Evolutionary conservation across 306 rosid genomes (phyloP).

Genomic region (Glycine soja): DNA sequence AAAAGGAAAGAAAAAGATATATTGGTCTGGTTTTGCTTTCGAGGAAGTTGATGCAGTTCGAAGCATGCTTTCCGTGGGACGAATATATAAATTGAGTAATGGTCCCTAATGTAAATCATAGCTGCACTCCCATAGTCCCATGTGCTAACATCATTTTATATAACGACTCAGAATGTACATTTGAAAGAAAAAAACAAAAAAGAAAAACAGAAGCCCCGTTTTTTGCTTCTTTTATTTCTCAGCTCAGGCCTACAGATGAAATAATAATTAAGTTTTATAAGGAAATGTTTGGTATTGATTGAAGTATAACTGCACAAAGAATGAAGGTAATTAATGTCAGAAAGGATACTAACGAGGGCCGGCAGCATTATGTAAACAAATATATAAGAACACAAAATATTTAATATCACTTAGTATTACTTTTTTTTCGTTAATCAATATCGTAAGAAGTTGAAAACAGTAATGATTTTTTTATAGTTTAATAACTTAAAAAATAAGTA

Average conservation of each 20-base stretch:
- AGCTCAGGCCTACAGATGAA: not conserved
- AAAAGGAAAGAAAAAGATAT: not conserved
- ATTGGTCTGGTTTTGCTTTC: constrained; percentile 35
- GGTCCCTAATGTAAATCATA: constrained; percentile 14
- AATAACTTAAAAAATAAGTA: too few species aligned
- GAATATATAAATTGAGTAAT: not conserved
- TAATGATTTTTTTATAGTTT: too few species aligned
- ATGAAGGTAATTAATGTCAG: not conserved
- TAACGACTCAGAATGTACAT: not conserved
- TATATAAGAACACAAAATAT: not conserved
- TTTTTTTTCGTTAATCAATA: too few species aligned
- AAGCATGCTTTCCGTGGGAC: not conserved
- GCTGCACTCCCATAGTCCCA: not conserved
- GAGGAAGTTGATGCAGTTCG: constrained; percentile 10
- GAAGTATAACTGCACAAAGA: not conserved
- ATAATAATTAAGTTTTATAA: not conserved
- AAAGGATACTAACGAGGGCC: not conserved
- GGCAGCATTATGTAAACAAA: not conserved
- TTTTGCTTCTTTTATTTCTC: not conserved
- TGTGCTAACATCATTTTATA: not conserved
- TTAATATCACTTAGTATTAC: not conserved
- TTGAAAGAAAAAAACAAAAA: not conserved
- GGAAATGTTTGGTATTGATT: constrained; percentile 3
- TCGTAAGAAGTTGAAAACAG: too few species aligned
- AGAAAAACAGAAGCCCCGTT: not conserved